A percentile compares a stretch with the other conserved stretches of the same genome.
phyloP scores from a whole-genome alignment of 495 filamentous ascomycete genomes.

The Extremus antarcticus region DNA sequence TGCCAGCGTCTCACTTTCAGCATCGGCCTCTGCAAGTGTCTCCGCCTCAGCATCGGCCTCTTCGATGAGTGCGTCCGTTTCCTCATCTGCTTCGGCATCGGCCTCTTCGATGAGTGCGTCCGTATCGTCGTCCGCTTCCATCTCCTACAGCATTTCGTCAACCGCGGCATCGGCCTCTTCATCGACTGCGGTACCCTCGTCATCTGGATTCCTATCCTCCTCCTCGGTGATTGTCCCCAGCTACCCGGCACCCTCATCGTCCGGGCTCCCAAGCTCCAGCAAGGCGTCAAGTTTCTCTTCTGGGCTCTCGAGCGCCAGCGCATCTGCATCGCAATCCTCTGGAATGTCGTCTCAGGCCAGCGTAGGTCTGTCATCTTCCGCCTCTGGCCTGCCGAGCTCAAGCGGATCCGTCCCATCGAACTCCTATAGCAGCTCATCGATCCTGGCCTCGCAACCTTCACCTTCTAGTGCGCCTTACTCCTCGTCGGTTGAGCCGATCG shows the following conservation, averaged over 20 bases:
- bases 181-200: too few species aligned
- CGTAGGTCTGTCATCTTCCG: neutral
- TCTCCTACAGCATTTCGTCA: too few species aligned
- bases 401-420: neutral
- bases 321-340: neutral
- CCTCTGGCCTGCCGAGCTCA: neutral
- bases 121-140: too few species aligned
- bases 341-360: neutral
- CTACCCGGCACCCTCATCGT: neutral
- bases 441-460: too few species aligned
- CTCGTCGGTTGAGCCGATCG: neutral
- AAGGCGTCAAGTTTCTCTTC: neutral
- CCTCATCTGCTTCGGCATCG: neutral
- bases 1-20: neutral
- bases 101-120: neutral
- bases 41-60: neutral
- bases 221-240: neutral
- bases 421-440: too few species aligned
- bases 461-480: neutral
- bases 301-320: neutral
- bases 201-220: neutral
- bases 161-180: too few species aligned
- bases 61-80: neutral
- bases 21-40: neutral
- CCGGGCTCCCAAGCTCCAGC: neutral